A percentile compares a stretch with the other conserved stretches of the same genome.
Evolutionary conservation across 495 filamentous ascomycete genomes (phyloP).

Genomic region (Penicillium alfredii): DNA sequence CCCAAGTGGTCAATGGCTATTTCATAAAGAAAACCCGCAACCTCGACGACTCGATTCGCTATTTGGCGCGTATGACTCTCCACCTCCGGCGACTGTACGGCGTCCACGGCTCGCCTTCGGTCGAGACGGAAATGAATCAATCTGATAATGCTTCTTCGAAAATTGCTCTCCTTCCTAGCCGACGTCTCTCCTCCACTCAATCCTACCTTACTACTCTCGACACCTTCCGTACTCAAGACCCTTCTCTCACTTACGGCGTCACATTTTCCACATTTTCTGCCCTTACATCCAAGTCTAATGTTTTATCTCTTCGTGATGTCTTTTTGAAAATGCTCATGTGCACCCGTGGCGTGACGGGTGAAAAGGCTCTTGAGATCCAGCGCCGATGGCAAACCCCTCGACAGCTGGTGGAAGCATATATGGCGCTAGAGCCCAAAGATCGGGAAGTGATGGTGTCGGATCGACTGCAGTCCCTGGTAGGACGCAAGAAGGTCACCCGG

Average conservation of each 20-base stretch:
- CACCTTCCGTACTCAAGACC: conserved; percentile 45
- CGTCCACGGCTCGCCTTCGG: conserved; percentile 24
- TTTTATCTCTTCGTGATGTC: conserved; percentile 65
- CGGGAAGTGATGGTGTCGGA: conserved; percentile 46
- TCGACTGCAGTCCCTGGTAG: conserved; percentile 50
- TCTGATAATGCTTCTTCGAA: no score
- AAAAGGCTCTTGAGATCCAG: conserved; percentile 79
- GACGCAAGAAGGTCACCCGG: conserved; percentile 62
- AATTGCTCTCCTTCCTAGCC: conserved; percentile 57
- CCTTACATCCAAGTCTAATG: conserved; percentile 67
- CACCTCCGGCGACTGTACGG: conserved; percentile 63
- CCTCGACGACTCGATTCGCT: conserved; percentile 75
- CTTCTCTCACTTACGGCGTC: conserved; percentile 53
- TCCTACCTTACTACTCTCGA: conserved; percentile 65
- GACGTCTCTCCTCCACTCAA: conserved; percentile 54
- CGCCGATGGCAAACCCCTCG: conserved; percentile 66
- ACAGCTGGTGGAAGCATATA: conserved; percentile 62
- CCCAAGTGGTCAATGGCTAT: conserved; percentile 76
- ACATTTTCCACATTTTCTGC: conserved; percentile 67
- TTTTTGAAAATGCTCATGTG: conserved; percentile 89
- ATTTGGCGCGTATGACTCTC: conserved; percentile 69
- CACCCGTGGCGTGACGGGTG: conserved; percentile 66
- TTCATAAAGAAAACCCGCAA: conserved; percentile 73
- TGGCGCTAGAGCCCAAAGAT: conserved; percentile 44
- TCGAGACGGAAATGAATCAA: no score